Evolutionary conservation across 75 land plant genomes (phyloP), one percentile per base, ranked within the genome.

Genomic region (Pseudotsuga menziesii): DNA sequence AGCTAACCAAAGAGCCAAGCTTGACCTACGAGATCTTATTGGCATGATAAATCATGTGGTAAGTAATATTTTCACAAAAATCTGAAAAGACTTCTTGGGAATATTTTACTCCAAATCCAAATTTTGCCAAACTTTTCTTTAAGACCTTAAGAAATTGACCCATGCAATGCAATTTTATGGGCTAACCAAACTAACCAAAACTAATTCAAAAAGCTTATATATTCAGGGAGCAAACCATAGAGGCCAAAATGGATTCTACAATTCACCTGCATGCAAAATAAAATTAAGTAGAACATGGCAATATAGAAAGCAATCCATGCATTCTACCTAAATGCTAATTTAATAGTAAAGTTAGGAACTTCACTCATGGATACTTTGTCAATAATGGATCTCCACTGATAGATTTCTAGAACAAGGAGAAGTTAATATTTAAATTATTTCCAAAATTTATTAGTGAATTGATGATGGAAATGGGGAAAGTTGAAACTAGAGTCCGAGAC

Each of bases 321-420:
- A 39, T 48, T 48, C 12, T 69, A 20, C 9, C 41, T 69, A 41
- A 22, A 69, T 69, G 13, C 22, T n/a, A 69, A 17, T 23, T 69
- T 44, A 20, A 39, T 9, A 41, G 3, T 22, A 69, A 41, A 29
- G 25, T 12, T 41, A 41, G 52, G 35, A 36, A 76, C 44, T 56
- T 26, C 4, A 83, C 92, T 90, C 84, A 94, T 95, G 95, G 98
- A 78, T 95, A 95, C 82, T 95, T 94, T 16, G 98, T 95, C 81
- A 91, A 85, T 61, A 95, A 63, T 0, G 91, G 93, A 82, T 95
- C 84, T 57, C 90, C 96, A 63, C 56, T 77, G 60, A 70, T 77
- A 54, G 98, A 91, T 81, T 86, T 87, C 98, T 95, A 88, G 73
- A 79, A 77, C 61, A 36, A 27, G 57, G 41, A 66, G 27, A 78